Percentiles rank a stretch among this genome's conserved stretches.
Evolutionary conservation across 169 alveolate genomes (phyloP).

Genomic region (Cryptosporidium felis): DNA sequence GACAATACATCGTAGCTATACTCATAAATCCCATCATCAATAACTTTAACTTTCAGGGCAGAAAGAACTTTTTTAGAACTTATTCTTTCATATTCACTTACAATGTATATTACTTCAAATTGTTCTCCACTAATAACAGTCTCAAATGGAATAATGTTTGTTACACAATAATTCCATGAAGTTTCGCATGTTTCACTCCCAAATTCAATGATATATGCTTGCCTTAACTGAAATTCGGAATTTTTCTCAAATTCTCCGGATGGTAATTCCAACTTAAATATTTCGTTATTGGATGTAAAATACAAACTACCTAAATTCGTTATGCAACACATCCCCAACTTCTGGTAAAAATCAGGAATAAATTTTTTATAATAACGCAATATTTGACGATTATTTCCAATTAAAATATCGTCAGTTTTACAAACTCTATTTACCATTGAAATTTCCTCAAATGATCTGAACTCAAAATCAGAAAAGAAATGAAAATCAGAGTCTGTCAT

Average conservation of each 20-base stretch:
- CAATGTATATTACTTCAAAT: slow-evolving; percentile 40
- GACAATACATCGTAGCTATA: not conserved
- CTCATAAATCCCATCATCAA: not conserved
- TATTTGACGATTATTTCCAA: not conserved
- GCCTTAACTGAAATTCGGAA: slow-evolving; percentile 25
- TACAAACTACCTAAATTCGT: slow-evolving; percentile 5
- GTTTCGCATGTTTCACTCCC: not conserved
- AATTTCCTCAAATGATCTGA: not conserved
- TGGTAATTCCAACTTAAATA: slow-evolving; percentile 11
- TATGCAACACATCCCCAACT: slow-evolving; percentile 9
- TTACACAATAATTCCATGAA: not conserved
- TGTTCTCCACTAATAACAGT: not conserved
- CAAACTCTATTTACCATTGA: not conserved
- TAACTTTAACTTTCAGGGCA: not conserved
- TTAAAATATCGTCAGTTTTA: not conserved
- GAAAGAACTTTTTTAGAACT: not conserved
- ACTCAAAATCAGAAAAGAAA: slow-evolving; percentile 12
- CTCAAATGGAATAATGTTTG: not conserved
- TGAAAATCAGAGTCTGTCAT: slow-evolving; percentile 9
- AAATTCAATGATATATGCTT: not conserved
- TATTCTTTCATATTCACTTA: not conserved
- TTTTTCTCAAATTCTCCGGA: not conserved
- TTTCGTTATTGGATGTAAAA: slow-evolving; percentile 22
- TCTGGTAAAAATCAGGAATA: not conserved
- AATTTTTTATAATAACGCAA: not conserved